phyloP scores from a whole-genome alignment of 768 basidiomycete genomes.

The Baorangia bicolor region DNA sequence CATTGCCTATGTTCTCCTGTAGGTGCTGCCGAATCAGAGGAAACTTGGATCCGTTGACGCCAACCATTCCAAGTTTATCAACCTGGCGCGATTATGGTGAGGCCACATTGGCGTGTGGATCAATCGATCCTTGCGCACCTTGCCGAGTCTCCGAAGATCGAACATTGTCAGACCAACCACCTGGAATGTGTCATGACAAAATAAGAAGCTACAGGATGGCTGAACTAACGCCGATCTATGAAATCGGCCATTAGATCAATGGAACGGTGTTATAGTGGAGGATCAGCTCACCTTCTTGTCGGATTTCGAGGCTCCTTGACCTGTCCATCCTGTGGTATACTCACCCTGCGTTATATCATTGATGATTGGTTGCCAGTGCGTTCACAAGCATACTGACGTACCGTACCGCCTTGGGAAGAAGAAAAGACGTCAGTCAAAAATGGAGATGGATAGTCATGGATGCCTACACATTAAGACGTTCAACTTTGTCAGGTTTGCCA shows the following conservation, averaged over 20 bases:
- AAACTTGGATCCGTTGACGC: conserved; percentile 85
- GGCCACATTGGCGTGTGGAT: conserved; percentile 1
- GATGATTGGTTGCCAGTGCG: not conserved
- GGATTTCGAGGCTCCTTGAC: conserved; percentile 87
- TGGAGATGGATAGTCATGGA: not conserved
- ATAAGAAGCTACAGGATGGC: conserved; percentile 1
- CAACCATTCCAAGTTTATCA: conserved; percentile 79
- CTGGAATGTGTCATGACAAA: conserved; percentile 38
- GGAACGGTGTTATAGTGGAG: not conserved
- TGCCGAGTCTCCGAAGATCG: conserved; percentile 81
- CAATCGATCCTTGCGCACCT: conserved; percentile 42
- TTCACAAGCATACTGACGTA: conserved; percentile 20
- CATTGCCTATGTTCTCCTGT: conserved; percentile 74
- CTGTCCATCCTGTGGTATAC: conserved; percentile 95
- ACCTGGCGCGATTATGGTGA: conserved; percentile 42
- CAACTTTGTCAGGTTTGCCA: conserved; percentile 51
- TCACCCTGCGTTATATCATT: conserved; percentile 52
- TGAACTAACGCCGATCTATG: conserved; percentile 63
- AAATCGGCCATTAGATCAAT: not conserved
- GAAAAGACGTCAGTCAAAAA: conserved; percentile 5
- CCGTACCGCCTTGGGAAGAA: conserved; percentile 43
- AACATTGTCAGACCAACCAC: conserved; percentile 90
- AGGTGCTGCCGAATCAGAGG: conserved; percentile 83
- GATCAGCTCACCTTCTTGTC: conserved; percentile 77
- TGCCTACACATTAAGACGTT: conserved; percentile 78